Conservation (phyloP, 352 stramenopile genomes). For the Elongisporangium anandrum region DNA sequence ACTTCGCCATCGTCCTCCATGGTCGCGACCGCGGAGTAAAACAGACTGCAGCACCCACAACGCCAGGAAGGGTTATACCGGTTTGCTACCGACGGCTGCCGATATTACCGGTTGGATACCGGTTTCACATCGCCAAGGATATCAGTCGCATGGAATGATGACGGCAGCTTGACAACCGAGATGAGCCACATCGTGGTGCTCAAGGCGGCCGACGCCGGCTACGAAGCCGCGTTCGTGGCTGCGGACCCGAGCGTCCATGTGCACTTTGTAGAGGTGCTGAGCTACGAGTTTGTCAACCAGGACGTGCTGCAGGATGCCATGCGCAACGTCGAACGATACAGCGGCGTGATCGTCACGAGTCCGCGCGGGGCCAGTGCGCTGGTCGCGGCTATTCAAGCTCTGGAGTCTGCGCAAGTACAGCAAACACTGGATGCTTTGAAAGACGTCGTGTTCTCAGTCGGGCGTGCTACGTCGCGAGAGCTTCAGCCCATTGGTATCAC, state of each 20-base stretch:
- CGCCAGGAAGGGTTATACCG: background rate
- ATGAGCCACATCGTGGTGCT: slow-evolving; percentile 36
- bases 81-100: background rate
- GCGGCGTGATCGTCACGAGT: slow-evolving; percentile 69
- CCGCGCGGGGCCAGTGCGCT: slow-evolving; percentile 63
- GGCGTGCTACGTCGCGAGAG: slow-evolving; percentile 56
- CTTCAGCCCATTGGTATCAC: slow-evolving; percentile 43
- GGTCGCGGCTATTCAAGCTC: slow-evolving; percentile 18
- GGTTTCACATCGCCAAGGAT: background rate
- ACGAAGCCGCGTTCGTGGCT: slow-evolving; percentile 31
- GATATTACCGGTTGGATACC: slow-evolving; percentile 3
- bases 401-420: slow-evolving; percentile 19
- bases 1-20: slow-evolving; percentile 87
- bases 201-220: slow-evolving; percentile 63
- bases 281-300: slow-evolving; percentile 62
- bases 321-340: slow-evolving; percentile 42
- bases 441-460: slow-evolving; percentile 54
- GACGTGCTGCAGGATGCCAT: slow-evolving; percentile 30
- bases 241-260: background rate
- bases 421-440: slow-evolving; percentile 17
- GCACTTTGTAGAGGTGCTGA: slow-evolving; percentile 63
- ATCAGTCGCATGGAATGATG: background rate
- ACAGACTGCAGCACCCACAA: background rate
- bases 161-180: background rate
- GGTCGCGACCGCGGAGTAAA: background rate